Evolutionary conservation across 768 basidiomycete species (phyloP), one percentile per base, ranked within the genome.

Genomic region (Pisolithus marmoratus): DNA sequence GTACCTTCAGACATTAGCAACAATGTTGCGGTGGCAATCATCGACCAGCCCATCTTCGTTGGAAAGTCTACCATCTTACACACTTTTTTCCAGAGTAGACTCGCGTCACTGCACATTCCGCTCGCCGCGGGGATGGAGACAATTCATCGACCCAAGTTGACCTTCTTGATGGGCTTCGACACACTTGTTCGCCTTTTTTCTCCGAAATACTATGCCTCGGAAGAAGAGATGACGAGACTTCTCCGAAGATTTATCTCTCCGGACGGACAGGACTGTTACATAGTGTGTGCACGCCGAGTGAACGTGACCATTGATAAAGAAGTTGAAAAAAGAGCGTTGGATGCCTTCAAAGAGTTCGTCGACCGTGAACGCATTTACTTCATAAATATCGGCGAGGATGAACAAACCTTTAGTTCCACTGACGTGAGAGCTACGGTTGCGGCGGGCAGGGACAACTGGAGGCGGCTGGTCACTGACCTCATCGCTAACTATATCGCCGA

Each of bases 41-140:
- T 91, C 54, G 81, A 93, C 64, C 90, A 92, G 60, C 91, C 94
- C 11, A 90, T 85, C 0, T 96, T 97, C 65, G 87, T 89, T 23
- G 81, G 84, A 17, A 97, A 97, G 70, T 85, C 88, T 14, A 67
- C 65, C 11, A 68, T 73, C 38, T 69, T 95, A 26, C 78, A 74
- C 45, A 59, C 61, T 7, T 84, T 78, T 60, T 73, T 90, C 38
- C 67, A 59, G 41, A 56, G 57, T 34, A 59, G 60, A 49, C 23
- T 66, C 6, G 51, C 58, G 20, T 24, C 57, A 9, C 2, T 62
- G 29, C 29, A 41, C 43, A 37, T 23, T 34, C 23, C 46, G 31
- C 42, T 44, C 23, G 12, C 20, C n/a, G 20, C 36, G 17, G 11
- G 12, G 27, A 43, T 26, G 22, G 27, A 53, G 29, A 48, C 54